Conservation (phyloP, 2,329 filamentous ascomycete genomes). For the Fusarium nelsonii region DNA sequence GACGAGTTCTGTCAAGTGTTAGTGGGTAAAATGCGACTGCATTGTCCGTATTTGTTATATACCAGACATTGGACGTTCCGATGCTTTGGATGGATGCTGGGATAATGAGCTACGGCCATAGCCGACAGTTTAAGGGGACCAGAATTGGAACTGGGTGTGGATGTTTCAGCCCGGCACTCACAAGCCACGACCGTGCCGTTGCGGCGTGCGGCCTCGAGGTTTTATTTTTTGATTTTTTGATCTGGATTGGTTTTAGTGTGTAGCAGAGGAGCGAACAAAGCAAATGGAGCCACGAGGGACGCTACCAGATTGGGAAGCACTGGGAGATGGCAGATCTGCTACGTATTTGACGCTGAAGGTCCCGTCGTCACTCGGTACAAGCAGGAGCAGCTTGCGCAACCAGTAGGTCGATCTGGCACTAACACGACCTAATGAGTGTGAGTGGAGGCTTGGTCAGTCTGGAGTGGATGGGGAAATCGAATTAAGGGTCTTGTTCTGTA, state of each 20-base stretch:
- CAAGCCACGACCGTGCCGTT: slow-evolving; percentile 30
- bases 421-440: slow-evolving; percentile 34
- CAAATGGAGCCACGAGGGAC: slow-evolving; percentile 30
- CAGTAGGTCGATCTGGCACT: slow-evolving; percentile 39
- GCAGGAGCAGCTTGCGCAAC: slow-evolving; percentile 34
- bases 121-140: slow-evolving; percentile 24
- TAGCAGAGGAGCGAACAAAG: slow-evolving; percentile 18
- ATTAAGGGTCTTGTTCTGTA: slow-evolving; percentile 42
- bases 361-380: slow-evolving; percentile 25
- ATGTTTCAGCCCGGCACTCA: slow-evolving; percentile 42
- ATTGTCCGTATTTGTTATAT: slow-evolving; percentile 6
- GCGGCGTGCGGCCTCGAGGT: slow-evolving; percentile 1
- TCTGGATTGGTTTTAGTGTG: neutral
- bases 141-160: neutral
- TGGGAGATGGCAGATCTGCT: slow-evolving; percentile 22
- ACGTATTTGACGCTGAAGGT: slow-evolving; percentile 19
- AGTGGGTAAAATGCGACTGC: slow-evolving; percentile 19
- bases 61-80: slow-evolving; percentile 23
- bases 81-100: slow-evolving; percentile 5
- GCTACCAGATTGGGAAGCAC: slow-evolving; percentile 28
- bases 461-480: slow-evolving; percentile 40
- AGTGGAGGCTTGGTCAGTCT: slow-evolving; percentile 34
- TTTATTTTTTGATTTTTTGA: neutral
- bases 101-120: slow-evolving; percentile 16
- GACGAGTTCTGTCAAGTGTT: slow-evolving; percentile 3